Evolutionary conservation across 2,329 filamentous ascomycete species (phyloP).

Genomic region (Aspergillus sp.): DNA sequence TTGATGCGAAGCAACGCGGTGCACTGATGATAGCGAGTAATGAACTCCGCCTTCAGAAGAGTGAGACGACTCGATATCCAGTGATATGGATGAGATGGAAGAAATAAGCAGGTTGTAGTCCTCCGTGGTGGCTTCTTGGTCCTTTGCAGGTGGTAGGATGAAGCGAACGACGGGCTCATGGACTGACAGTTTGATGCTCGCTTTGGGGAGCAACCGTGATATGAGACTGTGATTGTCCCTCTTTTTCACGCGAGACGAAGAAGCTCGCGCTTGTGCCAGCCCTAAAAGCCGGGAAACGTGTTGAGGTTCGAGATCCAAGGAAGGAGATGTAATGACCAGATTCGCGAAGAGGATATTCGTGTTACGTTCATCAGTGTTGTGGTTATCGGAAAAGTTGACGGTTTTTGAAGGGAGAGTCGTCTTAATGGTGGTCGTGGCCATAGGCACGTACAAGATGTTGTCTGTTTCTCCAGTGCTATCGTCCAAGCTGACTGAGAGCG

Average conservation of each 20-base stretch:
- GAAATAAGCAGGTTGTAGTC: constrained; percentile 95
- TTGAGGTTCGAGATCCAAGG: constrained; percentile 82
- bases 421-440: constrained; percentile 91
- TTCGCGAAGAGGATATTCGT: constrained; percentile 96
- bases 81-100: constrained; percentile 82
- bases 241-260: constrained; percentile 36
- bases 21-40: constrained; percentile 74
- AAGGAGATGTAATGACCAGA: constrained; percentile 90
- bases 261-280: constrained; percentile 54
- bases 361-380: constrained; percentile 73
- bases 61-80: constrained; percentile 95
- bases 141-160: constrained; percentile 68
- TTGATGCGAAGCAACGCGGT: constrained; percentile 75
- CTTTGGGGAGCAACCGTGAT: constrained; percentile 85
- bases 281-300: constrained; percentile 80
- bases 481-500: constrained; percentile 83
- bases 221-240: constrained; percentile 58
- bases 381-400: constrained; percentile 64
- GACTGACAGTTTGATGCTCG: constrained; percentile 89
- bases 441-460: constrained; percentile 84
- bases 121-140: constrained; percentile 50
- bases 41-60: constrained; percentile 73
- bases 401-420: constrained; percentile 94
- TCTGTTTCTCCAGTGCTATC: constrained; percentile 81
- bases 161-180: constrained; percentile 93